These are phyloP conservation scores for Blastosporella zonata DNA, from an alignment of 1,284 basidiomycete genomes.

Conservation along the genomic window DNA sequence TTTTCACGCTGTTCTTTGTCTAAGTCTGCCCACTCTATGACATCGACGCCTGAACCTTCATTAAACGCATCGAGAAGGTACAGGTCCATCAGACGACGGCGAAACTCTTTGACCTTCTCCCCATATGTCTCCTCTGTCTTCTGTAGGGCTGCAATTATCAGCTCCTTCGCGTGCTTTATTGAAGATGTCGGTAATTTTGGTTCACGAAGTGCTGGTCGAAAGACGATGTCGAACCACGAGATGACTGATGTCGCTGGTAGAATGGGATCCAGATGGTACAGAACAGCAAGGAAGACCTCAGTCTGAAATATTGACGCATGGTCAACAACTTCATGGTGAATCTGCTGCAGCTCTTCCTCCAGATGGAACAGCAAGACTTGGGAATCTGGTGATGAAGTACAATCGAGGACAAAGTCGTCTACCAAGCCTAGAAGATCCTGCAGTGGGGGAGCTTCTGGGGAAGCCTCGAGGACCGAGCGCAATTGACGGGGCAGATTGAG, in stretches of 20 bases:
- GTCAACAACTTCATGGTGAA: constrained; percentile 61
- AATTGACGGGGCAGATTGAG: constrained; percentile 47
- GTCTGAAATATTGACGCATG: constrained; percentile 58
- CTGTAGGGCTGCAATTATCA: constrained; percentile 60
- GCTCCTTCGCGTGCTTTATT: constrained; percentile 65
- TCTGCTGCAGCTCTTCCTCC: constrained; percentile 63
- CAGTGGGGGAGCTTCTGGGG: constrained; percentile 34
- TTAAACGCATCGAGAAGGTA: constrained; percentile 74
- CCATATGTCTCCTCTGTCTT: constrained; percentile 42
- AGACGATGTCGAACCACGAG: constrained; percentile 75
- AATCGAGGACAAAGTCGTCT: constrained; percentile 53
- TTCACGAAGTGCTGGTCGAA: constrained; percentile 72
- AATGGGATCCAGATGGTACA: constrained; percentile 59
- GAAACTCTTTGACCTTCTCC: constrained; percentile 60
- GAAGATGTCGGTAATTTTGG: constrained; percentile 58
- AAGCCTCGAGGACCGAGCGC: constrained; percentile 49
- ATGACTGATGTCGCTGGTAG: constrained; percentile 64
- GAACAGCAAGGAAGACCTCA: constrained; percentile 62
- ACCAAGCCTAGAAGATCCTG: constrained; percentile 46
- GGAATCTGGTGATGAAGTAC: constrained; percentile 42
- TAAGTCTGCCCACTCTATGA: constrained; percentile 68
- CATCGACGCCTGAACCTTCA: constrained; percentile 67
- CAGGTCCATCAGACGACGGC: constrained; percentile 64
- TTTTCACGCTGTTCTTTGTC: constrained; percentile 57
- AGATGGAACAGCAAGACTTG: constrained; percentile 45